Base-by-base conservation (phyloP, 108 stramenopile genomes). In the Nannochloropsis gaditana region DNA sequence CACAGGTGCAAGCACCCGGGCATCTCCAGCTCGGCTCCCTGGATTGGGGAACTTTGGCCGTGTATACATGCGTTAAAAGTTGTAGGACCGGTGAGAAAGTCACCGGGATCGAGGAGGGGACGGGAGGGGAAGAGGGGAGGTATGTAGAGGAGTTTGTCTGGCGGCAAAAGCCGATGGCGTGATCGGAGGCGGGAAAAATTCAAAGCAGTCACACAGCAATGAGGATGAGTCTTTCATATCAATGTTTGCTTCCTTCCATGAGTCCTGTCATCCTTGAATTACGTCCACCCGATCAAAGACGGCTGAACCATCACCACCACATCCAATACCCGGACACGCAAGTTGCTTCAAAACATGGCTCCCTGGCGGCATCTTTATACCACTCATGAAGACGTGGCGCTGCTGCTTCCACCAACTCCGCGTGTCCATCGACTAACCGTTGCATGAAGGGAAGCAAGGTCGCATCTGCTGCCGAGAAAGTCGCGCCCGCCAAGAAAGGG, bases 71-170 rank as follows among this genome's bases (percentile, higher is more conserved):
- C n/a, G 8, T 73, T 15, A 73, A 3, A n/a, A 73, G 59, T n/a
- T 73, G 59, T 73, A n/a, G 59, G 59, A 8, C 19, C n/a, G 59
- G 59, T 73, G 59, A n/a, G n/a, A 8, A n/a, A 3, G 31, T 31
- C 31, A 31, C 31, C 31, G 31, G 31, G 31, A 31, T 31, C 31
- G 31, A 1, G 31, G 59, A 73, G 59, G 59, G 59, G n/a, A n/a
- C 19, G 59, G 59, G 59, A 6, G 59, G n/a, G 59, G 59, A 73
- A 73, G 59, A 73, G 59, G 59, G 59, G 8, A 73, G 59, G 4
- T 73, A 73, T 73, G 59, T 73, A 73, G 59, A 73, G 59, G 59
- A 73, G n/a, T 73, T 73, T 8, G 59, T 73, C 19, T 73, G 59
- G 59, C 59, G 59, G 6, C 59, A 73, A 6, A 73, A 73, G 5